phyloP scores from a whole-genome alignment of 768 basidiomycete genomes.

The Boletus subcaerulescens region DNA sequence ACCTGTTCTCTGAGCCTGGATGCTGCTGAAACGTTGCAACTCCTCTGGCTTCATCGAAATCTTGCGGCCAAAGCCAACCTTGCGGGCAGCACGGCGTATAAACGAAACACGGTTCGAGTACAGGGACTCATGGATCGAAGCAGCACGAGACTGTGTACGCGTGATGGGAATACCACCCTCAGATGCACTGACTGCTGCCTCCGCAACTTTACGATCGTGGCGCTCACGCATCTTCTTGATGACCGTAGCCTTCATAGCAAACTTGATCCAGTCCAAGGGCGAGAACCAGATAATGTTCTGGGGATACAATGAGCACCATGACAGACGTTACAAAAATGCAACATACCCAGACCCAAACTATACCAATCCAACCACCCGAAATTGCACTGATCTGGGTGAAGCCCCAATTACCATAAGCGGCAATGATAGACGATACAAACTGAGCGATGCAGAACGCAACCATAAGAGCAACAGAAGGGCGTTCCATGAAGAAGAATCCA shows the following conservation, averaged over 20 bases:
- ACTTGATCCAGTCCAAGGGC: slow-evolving; percentile 94
- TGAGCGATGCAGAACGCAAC: slow-evolving; percentile 91
- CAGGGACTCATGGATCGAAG: slow-evolving; percentile 85
- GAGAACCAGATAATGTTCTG: slow-evolving; percentile 96
- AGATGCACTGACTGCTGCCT: slow-evolving; percentile 34
- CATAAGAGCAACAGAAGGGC: slow-evolving; percentile 86
- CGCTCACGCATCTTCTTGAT: slow-evolving; percentile 82
- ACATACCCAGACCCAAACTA: slow-evolving; percentile 94
- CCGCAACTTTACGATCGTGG: slow-evolving; percentile 40
- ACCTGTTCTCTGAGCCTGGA: slow-evolving; percentile 80
- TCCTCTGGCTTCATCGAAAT: slow-evolving; percentile 82
- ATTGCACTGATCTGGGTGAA: slow-evolving; percentile 82
- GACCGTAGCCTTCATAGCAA: slow-evolving; percentile 91
- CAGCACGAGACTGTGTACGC: slow-evolving; percentile 86
- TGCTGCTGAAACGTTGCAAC: slow-evolving; percentile 79
- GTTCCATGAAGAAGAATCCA: slow-evolving; percentile 96
- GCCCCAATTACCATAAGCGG: slow-evolving; percentile 89
- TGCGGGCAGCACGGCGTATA: slow-evolving; percentile 82
- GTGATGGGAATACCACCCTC: slow-evolving; percentile 61
- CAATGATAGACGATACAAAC: slow-evolving; percentile 93
- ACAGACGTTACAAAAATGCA: slow-evolving; percentile 25
- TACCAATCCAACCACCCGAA: slow-evolving; percentile 95
- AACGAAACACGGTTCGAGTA: slow-evolving; percentile 96
- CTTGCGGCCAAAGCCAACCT: slow-evolving; percentile 85
- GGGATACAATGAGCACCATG: slow-evolving; percentile 7